Evolutionary conservation across 345 rosid species (phyloP).

Genomic region (Adansonia digitata): DNA sequence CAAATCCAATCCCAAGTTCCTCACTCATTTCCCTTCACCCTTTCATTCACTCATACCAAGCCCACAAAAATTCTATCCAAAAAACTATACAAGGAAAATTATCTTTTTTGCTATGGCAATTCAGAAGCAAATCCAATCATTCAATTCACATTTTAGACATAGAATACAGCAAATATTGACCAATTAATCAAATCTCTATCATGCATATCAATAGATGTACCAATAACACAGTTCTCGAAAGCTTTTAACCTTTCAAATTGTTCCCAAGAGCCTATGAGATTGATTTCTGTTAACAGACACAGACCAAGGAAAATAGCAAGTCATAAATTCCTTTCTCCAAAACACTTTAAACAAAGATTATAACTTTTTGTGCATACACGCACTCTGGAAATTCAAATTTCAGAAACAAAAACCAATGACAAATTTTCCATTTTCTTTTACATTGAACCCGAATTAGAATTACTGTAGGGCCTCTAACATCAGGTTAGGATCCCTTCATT

Average conservation of each 20-base stretch:
- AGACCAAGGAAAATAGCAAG: background rate
- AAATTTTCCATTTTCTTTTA: background rate
- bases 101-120: background rate
- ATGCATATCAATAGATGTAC: background rate
- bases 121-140: conserved; percentile 11
- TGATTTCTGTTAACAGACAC: conserved; percentile 1
- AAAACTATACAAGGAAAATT: background rate
- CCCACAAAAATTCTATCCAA: conserved; percentile 14
- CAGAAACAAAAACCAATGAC: background rate
- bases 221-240: conserved; percentile 6
- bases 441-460: background rate
- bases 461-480: background rate
- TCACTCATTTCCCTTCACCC: conserved; percentile 30
- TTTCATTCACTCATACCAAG: conserved; percentile 15
- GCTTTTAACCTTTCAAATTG: conserved; percentile 1
- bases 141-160: background rate
- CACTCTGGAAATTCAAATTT: background rate
- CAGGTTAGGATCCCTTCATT: background rate
- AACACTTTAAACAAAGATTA: background rate
- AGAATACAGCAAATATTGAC: background rate
- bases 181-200: background rate
- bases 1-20: conserved; percentile 28
- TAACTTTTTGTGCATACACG: background rate
- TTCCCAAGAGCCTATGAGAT: background rate
- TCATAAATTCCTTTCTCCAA: background rate